These are phyloP conservation scores for Phytophthora cajani DNA, from an alignment of 352 stramenopile species.

Conservation along the genomic window DNA sequence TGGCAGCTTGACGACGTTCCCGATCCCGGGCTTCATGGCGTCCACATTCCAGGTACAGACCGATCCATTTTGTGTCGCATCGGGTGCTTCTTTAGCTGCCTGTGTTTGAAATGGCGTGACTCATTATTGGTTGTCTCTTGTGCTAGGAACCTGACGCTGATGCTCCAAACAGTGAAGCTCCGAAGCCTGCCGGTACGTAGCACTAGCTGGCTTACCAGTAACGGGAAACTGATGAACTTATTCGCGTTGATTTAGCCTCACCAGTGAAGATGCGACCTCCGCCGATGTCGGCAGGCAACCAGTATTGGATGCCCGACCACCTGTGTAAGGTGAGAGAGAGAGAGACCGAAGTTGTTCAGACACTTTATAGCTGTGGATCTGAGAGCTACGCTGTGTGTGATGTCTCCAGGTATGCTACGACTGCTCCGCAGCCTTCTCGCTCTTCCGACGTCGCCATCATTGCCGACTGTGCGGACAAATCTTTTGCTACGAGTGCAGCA, in stretches of 20 bases:
- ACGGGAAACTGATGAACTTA: slow-evolving; percentile 1
- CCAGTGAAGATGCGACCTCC: slow-evolving; percentile 40
- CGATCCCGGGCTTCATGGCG: slow-evolving; percentile 61
- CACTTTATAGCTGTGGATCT: not conserved
- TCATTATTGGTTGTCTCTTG: not conserved
- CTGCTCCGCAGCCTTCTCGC: slow-evolving; percentile 78
- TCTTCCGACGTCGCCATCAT: slow-evolving; percentile 86
- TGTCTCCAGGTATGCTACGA: slow-evolving; percentile 78
- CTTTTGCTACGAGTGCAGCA: slow-evolving; percentile 87
- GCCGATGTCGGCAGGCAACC: slow-evolving; percentile 51
- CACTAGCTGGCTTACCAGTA: not conserved
- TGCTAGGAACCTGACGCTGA: slow-evolving; percentile 26
- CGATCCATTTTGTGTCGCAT: not conserved
- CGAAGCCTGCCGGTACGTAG: slow-evolving; percentile 24
- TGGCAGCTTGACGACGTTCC: slow-evolving; percentile 71
- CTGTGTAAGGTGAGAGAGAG: slow-evolving; percentile 68
- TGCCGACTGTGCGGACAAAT: slow-evolving; percentile 88
- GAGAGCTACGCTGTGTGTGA: not conserved
- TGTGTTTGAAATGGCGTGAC: not conserved
- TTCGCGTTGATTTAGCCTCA: slow-evolving; percentile 21
- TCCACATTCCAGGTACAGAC: slow-evolving; percentile 54
- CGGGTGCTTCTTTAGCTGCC: not conserved
- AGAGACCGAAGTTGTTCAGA: not conserved
- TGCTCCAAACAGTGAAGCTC: not conserved
- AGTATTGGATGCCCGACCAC: slow-evolving; percentile 90